Conservation (phyloP, 2,329 filamentous ascomycete genomes). For the Aureobasidium mangrovei region DNA sequence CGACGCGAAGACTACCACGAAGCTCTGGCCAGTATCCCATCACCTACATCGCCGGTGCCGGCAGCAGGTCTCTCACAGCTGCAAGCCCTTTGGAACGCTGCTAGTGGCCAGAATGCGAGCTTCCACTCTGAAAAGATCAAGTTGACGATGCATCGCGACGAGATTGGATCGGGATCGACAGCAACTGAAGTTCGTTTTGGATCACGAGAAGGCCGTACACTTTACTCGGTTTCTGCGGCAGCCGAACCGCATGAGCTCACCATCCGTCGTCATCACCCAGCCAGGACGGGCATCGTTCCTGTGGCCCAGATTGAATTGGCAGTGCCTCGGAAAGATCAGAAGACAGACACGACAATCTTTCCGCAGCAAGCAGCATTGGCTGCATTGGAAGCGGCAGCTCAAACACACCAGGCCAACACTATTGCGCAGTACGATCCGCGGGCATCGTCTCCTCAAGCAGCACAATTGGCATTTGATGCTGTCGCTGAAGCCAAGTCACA, state of each 20-base stretch:
- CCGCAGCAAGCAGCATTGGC: constrained; percentile 39
- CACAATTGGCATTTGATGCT: constrained; percentile 50
- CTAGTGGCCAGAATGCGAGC: constrained; percentile 3
- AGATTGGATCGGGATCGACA: neutral
- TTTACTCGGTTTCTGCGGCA: constrained; percentile 2
- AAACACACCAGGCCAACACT: constrained; percentile 34
- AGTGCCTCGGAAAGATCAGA: constrained; percentile 18
- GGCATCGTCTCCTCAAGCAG: constrained; percentile 54
- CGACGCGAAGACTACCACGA: neutral
- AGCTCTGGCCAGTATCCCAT: neutral
- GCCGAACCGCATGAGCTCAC: constrained; percentile 6
- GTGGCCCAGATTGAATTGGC: constrained; percentile 13
- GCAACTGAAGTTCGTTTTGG: constrained; percentile 5
- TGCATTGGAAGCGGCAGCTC: constrained; percentile 38
- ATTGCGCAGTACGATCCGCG: constrained; percentile 61
- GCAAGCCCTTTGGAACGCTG: constrained; percentile 15
- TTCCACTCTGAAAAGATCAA: constrained; percentile 1
- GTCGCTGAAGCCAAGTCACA: constrained; percentile 56
- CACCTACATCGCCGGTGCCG: neutral
- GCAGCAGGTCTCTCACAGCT: constrained; percentile 13
- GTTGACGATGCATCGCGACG: constrained; percentile 10
- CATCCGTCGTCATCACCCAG: constrained; percentile 14
- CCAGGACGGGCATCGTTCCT: constrained; percentile 12
- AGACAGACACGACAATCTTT: constrained; percentile 28
- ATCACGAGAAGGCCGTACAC: constrained; percentile 8